Conservation (phyloP, 768 basidiomycete species). For the Tubosaeta sp. region DNA sequence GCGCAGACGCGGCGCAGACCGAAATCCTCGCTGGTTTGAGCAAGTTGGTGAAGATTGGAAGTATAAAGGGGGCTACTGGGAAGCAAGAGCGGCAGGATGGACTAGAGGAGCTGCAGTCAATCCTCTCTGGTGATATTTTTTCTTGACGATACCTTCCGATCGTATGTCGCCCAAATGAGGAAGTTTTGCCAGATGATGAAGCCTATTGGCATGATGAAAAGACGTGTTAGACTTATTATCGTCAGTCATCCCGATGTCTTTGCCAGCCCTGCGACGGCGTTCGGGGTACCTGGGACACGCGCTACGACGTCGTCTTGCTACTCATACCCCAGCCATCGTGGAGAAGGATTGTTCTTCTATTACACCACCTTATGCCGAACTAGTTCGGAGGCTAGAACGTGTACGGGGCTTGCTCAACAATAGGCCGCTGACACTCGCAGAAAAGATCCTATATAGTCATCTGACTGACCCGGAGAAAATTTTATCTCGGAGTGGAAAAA, state of each 20-base stretch:
- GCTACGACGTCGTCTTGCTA: constrained; percentile 34
- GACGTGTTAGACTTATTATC: background rate
- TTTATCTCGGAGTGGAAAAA: constrained; percentile 57
- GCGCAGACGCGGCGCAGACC: constrained; percentile 55
- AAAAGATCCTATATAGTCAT: constrained; percentile 97
- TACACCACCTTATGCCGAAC: constrained; percentile 75
- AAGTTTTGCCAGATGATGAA: background rate
- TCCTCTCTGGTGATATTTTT: constrained; percentile 64
- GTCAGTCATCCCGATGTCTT: constrained; percentile 14
- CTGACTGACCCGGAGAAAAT: constrained; percentile 72
- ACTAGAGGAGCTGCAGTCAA: constrained; percentile 39
- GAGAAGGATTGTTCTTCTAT: constrained; percentile 67
- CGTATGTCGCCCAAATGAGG: background rate
- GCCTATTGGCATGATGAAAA: no score
- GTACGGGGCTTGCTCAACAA: constrained; percentile 66
- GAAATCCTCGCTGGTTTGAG: constrained; percentile 71
- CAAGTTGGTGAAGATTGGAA: constrained; percentile 67
- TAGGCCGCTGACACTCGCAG: constrained; percentile 87
- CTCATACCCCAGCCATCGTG: constrained; percentile 36
- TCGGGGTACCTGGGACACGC: constrained; percentile 9
- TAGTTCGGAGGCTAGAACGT: constrained; percentile 64
- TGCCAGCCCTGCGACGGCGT: constrained; percentile 17
- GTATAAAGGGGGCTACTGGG: constrained; percentile 83
- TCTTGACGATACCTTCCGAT: no score
- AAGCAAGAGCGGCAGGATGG: constrained; percentile 64